Evolutionary conservation across 2,329 filamentous ascomycete genomes (phyloP).

Genomic region (Diaporthe australafricana): DNA sequence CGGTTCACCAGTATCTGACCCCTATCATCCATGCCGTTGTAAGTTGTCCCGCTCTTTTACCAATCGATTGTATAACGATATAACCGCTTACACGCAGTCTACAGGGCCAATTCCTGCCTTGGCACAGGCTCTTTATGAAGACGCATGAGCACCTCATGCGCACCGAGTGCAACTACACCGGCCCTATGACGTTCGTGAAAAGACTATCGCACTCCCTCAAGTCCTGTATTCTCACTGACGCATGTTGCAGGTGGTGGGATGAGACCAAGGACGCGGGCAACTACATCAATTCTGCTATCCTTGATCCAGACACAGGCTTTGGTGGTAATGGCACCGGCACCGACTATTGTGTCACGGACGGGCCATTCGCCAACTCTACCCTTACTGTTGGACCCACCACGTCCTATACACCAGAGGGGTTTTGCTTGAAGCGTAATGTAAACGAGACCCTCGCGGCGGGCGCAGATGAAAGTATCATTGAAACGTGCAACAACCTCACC

Average conservation of each 20-base stretch:
- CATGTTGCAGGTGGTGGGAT: not conserved
- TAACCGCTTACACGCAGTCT: not conserved
- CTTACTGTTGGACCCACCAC: constrained; percentile 48
- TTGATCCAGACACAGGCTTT: constrained; percentile 44
- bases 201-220: not conserved
- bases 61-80: not conserved
- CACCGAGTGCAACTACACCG: constrained; percentile 45
- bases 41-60: not conserved
- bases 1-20: constrained; percentile 45
- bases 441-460: constrained; percentile 1
- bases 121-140: constrained; percentile 49
- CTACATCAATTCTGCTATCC: constrained; percentile 44
- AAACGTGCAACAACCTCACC: not conserved
- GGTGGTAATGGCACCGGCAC: constrained; percentile 41
- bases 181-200: constrained; percentile 26
- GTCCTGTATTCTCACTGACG: not conserved
- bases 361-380: constrained; percentile 49
- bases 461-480: not conserved
- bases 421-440: constrained; percentile 52
- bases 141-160: constrained; percentile 48
- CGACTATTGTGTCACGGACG: constrained; percentile 49
- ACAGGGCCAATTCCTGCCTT: constrained; percentile 48
- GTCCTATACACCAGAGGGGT: constrained; percentile 50
- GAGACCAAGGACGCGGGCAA: constrained; percentile 47
- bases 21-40: constrained; percentile 45